Base-by-base conservation (phyloP, 352 stramenopile species). In the Phytopythium helicoides region DNA sequence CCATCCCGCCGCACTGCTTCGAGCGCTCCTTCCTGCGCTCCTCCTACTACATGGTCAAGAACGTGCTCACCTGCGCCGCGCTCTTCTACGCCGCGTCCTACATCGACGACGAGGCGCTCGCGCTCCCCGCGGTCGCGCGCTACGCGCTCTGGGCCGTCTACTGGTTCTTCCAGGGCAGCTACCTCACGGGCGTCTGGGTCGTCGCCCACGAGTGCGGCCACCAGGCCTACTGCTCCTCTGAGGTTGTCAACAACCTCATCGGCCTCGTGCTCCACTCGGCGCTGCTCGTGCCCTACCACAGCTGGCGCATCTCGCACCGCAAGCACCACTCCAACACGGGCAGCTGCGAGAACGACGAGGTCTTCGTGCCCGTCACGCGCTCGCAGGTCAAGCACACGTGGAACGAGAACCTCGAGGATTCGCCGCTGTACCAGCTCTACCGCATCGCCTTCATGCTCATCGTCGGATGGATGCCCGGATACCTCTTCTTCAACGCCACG, bases 261-360 rank as follows among this genome's bases (percentile, higher is more conserved):
- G 97, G 97, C 7, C 96, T 98, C 61, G 71, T 99, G 52, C 74
- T 98, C 35, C 96, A 99, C 81, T 98, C 97, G 64, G 82, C 86
- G 26, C 76, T 99, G 34, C 82, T 99, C 28, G 96, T 99, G 58
- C 97, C 97, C 9, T 99, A 99, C 90, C 97, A 98, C 87, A 97
- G 88, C 49, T 99, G 97, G 97, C 89, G 97, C 60, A 90, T 97
- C 67, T 97, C 89, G 37, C 95, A 98, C 81, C 94, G 92, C 40
- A 86, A 97, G 36, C 94, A 98, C 76, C 95, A 98, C 79, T 98
- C 97, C 48, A 94, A 98, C 78, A 96, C 97, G 40, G 92, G 87
- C 23, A 93, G 73, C 56, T 96, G 85, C 65, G 92, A 98, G 60
- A 97, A 99, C 72, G 97, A 98, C 66, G 96, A 99, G 74, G 96